A percentile compares a stretch with the other conserved stretches of the same genome.
Evolutionary conservation across 768 basidiomycete genomes (phyloP).

Genomic region (Suillus subaureus): DNA sequence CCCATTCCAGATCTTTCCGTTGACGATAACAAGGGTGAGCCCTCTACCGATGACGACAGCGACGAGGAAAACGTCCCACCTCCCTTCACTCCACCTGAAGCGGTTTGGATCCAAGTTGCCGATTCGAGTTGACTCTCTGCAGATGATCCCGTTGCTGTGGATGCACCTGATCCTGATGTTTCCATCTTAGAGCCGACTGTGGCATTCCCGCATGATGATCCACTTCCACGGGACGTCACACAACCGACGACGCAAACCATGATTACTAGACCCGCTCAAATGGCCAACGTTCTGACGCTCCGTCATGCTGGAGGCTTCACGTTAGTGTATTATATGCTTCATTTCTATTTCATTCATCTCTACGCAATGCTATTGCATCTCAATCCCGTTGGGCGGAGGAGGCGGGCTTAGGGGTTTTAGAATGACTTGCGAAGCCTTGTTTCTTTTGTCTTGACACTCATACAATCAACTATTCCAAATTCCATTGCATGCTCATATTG

Average conservation of each 20-base stretch:
- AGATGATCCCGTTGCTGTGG: constrained; percentile 18
- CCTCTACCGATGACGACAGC: constrained; percentile 41
- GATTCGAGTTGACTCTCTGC: constrained; percentile 35
- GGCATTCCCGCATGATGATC: constrained; percentile 21
- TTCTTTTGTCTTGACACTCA: constrained; percentile 14
- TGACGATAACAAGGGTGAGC: constrained; percentile 34
- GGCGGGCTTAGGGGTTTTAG: constrained; percentile 27
- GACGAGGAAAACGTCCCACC: constrained; percentile 44
- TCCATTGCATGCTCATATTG: constrained; percentile 30
- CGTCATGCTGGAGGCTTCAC: constrained; percentile 39
- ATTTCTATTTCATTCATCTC: constrained; percentile 46
- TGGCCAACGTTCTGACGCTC: constrained; percentile 25
- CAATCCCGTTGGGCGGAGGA: constrained; percentile 31
- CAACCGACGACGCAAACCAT: constrained; percentile 21
- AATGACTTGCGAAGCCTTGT: constrained; percentile 8
- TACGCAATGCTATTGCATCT: constrained; percentile 44
- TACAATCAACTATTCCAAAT: constrained; percentile 10
- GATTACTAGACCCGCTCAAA: constrained; percentile 27
- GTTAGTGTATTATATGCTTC: constrained; percentile 43
- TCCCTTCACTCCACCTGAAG: constrained; percentile 31
- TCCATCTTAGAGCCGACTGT: constrained; percentile 30
- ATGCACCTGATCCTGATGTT: constrained; percentile 17
- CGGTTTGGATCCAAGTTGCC: constrained; percentile 30
- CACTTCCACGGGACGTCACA: constrained; percentile 23
- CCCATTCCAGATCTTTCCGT: constrained; percentile 3